phyloP scores from a whole-genome alignment of 768 basidiomycete species.

The Calvatia gigantea region DNA sequence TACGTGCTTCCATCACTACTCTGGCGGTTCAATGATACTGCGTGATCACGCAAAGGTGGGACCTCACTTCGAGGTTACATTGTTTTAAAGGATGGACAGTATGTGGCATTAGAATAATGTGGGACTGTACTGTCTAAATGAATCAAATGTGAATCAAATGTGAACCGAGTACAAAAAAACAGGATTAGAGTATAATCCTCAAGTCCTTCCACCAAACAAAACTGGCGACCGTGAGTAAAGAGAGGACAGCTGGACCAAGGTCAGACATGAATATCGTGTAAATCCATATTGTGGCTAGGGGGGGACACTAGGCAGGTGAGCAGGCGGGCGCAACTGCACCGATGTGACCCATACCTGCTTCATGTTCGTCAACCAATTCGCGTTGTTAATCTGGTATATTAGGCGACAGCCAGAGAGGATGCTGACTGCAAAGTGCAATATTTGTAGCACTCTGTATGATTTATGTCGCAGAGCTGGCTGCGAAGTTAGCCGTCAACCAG shows the following conservation, averaged over 20 bases:
- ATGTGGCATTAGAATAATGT: neutral
- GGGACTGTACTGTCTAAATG: neutral
- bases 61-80: slow-evolving; percentile 1
- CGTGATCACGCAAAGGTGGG: neutral
- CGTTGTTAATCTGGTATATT: slow-evolving; percentile 67
- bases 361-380: slow-evolving; percentile 71
- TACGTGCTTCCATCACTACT: neutral
- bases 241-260: slow-evolving; percentile 55
- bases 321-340: neutral
- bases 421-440: slow-evolving; percentile 56
- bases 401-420: slow-evolving; percentile 57
- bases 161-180: slow-evolving; percentile 9
- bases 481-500: neutral
- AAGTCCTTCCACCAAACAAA: slow-evolving; percentile 66
- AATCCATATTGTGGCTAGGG: slow-evolving; percentile 76
- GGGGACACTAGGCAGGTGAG: slow-evolving; percentile 56
- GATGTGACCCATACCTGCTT: slow-evolving; percentile 49
- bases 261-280: slow-evolving; percentile 71
- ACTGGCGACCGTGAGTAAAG: slow-evolving; percentile 46
- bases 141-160: neutral
- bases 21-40: neutral
- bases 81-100: neutral
- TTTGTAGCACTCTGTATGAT: slow-evolving; percentile 46
- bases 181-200: slow-evolving; percentile 36
- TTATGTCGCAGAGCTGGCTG: slow-evolving; percentile 64